These are phyloP conservation scores for Pisolithus orientalis DNA, from an alignment of 768 basidiomycete species.

Conservation along the genomic window DNA sequence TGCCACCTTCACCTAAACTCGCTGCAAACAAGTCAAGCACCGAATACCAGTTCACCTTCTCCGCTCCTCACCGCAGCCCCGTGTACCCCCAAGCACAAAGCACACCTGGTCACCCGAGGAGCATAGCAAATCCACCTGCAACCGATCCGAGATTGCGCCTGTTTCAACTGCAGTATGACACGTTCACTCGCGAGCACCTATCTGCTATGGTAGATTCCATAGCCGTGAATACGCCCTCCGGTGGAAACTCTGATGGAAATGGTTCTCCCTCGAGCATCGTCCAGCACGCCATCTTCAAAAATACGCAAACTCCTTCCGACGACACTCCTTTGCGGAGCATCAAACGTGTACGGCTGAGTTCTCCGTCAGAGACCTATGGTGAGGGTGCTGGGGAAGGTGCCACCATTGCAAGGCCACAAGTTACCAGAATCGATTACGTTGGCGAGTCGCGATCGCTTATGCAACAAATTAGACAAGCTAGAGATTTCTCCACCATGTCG, in stretches of 20 bases:
- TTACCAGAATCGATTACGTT: constrained; percentile 59
- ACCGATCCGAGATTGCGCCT: constrained; percentile 77
- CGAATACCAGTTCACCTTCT: constrained; percentile 70
- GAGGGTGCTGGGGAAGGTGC: constrained; percentile 44
- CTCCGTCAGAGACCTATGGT: constrained; percentile 51
- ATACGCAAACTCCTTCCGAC: constrained; percentile 39
- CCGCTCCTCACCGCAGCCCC: constrained; percentile 44
- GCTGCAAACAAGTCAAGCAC: constrained; percentile 41
- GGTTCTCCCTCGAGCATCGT: constrained; percentile 41
- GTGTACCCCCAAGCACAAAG: constrained; percentile 52
- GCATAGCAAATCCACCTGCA: constrained; percentile 25
- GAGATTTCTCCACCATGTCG: constrained; percentile 72
- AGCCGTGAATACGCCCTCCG: constrained; percentile 70
- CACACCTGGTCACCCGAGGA: constrained; percentile 37
- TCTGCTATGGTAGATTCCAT: constrained; percentile 94
- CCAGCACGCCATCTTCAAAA: constrained; percentile 38
- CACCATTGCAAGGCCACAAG: constrained; percentile 42
- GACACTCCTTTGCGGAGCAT: constrained; percentile 61
- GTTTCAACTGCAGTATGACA: constrained; percentile 94
- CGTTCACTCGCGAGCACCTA: constrained; percentile 90
- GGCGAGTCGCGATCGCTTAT: constrained; percentile 73
- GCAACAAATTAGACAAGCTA: constrained; percentile 73
- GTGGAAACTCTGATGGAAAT: constrained; percentile 37
- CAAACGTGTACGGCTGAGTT: constrained; percentile 77
- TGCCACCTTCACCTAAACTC: constrained; percentile 13